phyloP scores from a whole-genome alignment of 257 asterid genomes.

The Linderniella brevidens region DNA sequence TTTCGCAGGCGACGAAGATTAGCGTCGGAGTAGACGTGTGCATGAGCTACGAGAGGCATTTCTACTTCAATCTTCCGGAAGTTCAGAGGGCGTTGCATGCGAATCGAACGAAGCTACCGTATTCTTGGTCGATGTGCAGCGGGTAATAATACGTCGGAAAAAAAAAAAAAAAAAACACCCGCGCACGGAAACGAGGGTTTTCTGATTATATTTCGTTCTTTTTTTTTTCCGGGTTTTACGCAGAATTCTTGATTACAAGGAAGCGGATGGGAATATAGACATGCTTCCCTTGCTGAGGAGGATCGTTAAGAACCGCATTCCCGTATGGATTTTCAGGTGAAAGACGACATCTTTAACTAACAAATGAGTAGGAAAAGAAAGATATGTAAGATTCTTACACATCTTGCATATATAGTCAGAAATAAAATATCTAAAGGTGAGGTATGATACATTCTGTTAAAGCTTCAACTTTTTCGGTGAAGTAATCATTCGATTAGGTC shows the following conservation, averaged over 20 bases:
- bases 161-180: not conserved
- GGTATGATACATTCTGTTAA: too few relatives aligned
- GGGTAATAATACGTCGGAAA: slow-evolving; percentile 15
- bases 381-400: too few relatives aligned
- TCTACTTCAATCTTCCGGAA: slow-evolving; percentile 85
- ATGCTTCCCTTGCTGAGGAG: slow-evolving; percentile 66
- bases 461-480: too few relatives aligned
- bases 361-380: too few relatives aligned
- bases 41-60: slow-evolving; percentile 64
- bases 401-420: too few relatives aligned
- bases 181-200: not conserved
- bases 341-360: not conserved
- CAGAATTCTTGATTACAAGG: slow-evolving; percentile 43
- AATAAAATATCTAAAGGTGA: too few relatives aligned
- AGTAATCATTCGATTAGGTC: too few relatives aligned
- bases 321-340: slow-evolving; percentile 81
- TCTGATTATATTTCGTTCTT: not conserved
- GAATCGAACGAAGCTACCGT: slow-evolving; percentile 65
- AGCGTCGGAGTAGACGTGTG: slow-evolving; percentile 85
- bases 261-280: slow-evolving; percentile 45
- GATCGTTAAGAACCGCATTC: slow-evolving; percentile 39
- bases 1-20: slow-evolving; percentile 57
- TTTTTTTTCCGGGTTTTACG: slow-evolving; percentile 4
- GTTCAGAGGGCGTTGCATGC: slow-evolving; percentile 96
- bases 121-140: slow-evolving; percentile 81